A percentile compares a stretch with the other conserved stretches of the same genome.
phyloP scores from a whole-genome alignment of 2,329 filamentous ascomycete genomes.

The Magnaporthiopsis incrustans region DNA sequence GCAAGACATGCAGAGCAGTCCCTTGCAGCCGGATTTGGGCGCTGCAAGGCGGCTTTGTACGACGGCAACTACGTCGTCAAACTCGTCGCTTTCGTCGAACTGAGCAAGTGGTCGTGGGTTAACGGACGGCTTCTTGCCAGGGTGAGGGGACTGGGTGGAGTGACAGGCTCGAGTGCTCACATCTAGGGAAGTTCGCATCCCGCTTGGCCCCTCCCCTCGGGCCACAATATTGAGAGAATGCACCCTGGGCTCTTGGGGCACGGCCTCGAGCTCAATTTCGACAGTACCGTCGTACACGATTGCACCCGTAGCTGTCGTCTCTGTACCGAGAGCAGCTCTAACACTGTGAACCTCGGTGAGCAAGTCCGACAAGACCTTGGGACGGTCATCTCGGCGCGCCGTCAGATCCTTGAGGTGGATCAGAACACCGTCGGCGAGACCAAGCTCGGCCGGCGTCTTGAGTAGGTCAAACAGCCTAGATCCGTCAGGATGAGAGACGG shows the following conservation, averaged over 20 bases:
- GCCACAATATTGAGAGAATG: background rate
- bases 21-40: no score
- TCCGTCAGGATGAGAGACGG: background rate
- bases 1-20: no score
- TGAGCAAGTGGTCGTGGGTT: no score
- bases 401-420: conserved; percentile 3
- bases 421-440: background rate
- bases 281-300: background rate
- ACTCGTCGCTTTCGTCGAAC: no score
- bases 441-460: background rate
- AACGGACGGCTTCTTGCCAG: no score
- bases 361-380: background rate
- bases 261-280: background rate
- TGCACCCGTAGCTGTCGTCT: background rate
- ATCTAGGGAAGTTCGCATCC: background rate
- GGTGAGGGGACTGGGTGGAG: no score
- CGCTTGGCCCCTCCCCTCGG: background rate
- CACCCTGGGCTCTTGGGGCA: no score
- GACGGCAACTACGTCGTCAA: no score
- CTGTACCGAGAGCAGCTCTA: background rate
- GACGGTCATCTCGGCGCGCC: background rate
- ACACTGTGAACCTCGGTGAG: background rate
- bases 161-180: no score
- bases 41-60: no score
- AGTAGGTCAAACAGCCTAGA: background rate